Percentiles rank a stretch among this genome's conserved stretches.
phyloP scores from a whole-genome alignment of 495 filamentous ascomycete species.

The Aspergillus ellipticus region DNA sequence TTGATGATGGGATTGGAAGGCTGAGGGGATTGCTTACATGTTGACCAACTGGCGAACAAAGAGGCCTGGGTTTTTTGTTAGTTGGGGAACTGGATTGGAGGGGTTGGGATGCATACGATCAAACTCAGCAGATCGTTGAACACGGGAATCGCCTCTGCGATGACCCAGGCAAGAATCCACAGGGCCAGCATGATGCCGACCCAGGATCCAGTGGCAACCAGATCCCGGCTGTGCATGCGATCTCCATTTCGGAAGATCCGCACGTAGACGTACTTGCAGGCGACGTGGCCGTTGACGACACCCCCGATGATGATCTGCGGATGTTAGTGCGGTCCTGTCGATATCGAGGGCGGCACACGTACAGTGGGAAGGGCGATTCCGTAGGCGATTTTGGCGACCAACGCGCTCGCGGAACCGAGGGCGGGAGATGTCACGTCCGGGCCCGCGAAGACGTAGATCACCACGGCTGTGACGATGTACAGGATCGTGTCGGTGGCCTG shows the following conservation, averaged over 20 bases:
- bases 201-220: slow-evolving; percentile 50
- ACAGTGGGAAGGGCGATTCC: slow-evolving; percentile 70
- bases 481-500: slow-evolving; percentile 59
- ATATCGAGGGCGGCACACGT: not conserved
- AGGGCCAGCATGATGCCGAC: slow-evolving; percentile 50
- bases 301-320: slow-evolving; percentile 54
- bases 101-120: slow-evolving; percentile 16
- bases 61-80: slow-evolving; percentile 22
- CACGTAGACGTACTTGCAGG: slow-evolving; percentile 59
- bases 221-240: slow-evolving; percentile 53
- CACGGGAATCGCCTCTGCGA: slow-evolving; percentile 66
- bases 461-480: slow-evolving; percentile 61
- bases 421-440: slow-evolving; percentile 63
- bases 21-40: slow-evolving; percentile 17
- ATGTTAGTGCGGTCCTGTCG: too few relatives aligned
- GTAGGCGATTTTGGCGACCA: slow-evolving; percentile 68
- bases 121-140: slow-evolving; percentile 59
- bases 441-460: slow-evolving; percentile 71
- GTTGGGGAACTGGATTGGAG: not conserved
- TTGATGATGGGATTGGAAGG: not conserved
- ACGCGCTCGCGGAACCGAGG: slow-evolving; percentile 56
- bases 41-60: slow-evolving; percentile 39
- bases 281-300: slow-evolving; percentile 63
- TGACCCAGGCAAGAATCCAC: slow-evolving; percentile 62
- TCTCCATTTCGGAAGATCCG: slow-evolving; percentile 54